These are phyloP conservation scores for Daldinia eschscholtzii DNA, from an alignment of 2,329 filamentous ascomycete species.

Conservation along the genomic window DNA sequence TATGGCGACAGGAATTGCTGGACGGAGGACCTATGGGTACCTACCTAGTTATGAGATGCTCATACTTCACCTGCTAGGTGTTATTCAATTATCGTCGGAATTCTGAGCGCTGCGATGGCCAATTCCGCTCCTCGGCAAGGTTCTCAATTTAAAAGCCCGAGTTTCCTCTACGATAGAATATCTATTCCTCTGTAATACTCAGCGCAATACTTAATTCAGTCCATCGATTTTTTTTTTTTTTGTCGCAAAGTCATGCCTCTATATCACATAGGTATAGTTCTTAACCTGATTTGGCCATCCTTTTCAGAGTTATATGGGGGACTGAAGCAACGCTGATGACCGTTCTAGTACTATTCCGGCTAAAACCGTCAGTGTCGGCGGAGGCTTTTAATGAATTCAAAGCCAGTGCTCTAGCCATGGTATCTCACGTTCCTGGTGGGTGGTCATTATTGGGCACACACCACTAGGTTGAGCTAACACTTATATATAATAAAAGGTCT, in stretches of 20 bases:
- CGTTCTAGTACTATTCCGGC: conserved; percentile 57
- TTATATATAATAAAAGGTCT: conserved; percentile 38
- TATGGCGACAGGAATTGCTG: not conserved
- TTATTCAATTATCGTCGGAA: not conserved
- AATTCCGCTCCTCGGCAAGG: not conserved
- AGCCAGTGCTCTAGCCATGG: conserved; percentile 53
- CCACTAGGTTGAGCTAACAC: not conserved
- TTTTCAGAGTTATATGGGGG: not conserved
- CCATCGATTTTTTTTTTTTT: not conserved
- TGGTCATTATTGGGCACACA: not conserved
- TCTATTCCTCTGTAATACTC: not conserved
- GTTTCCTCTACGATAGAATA: not conserved
- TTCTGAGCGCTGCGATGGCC: not conserved
- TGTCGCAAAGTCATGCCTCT: conserved; percentile 30
- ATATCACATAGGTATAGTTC: conserved; percentile 36
- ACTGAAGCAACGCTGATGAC: not conserved
- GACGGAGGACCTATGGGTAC: too few relatives aligned
- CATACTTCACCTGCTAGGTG: not conserved
- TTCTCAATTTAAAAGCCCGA: not conserved
- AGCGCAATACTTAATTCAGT: not conserved
- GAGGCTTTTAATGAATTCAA: conserved; percentile 53
- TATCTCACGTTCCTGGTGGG: conserved; percentile 57
- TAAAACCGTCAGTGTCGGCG: conserved; percentile 55
- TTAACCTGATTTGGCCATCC: not conserved
- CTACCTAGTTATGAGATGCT: not conserved